phyloP scores from a whole-genome alignment of 2,329 filamentous ascomycete genomes.

The Neurospora sp. region DNA sequence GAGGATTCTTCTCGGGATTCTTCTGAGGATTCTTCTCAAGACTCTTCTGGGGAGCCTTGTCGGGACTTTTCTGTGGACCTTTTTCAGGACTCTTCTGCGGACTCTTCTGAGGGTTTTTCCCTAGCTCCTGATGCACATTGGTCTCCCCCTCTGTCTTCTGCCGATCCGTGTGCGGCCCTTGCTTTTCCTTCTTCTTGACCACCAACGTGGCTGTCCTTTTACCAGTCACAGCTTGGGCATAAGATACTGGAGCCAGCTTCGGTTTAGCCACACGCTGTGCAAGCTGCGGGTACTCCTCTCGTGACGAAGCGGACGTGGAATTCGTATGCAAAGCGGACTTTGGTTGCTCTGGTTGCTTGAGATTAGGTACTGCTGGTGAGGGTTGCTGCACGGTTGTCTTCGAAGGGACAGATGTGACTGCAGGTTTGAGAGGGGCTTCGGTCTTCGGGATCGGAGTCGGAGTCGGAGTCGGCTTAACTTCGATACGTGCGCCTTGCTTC shows the following conservation, averaged over 20 bases:
- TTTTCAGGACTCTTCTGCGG: not conserved
- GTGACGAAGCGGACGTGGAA: not conserved
- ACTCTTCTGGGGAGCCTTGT: not conserved
- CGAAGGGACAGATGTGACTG: not conserved
- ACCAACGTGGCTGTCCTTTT: not conserved
- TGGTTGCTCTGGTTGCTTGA: not conserved
- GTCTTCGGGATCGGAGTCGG: not conserved
- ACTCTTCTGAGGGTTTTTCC: not conserved
- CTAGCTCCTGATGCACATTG: not conserved
- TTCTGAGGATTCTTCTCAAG: not conserved
- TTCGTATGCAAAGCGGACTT: not conserved
- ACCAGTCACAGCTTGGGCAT: conserved; percentile 2
- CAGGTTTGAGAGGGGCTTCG: not conserved
- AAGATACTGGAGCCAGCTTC: not conserved
- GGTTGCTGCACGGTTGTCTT: not conserved
- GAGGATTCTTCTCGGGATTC: not conserved
- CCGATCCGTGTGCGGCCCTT: not conserved
- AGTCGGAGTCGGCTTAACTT: not conserved
- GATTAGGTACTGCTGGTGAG: not conserved
- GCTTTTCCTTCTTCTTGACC: not conserved
- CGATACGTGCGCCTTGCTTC: not conserved
- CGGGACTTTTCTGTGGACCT: not conserved
- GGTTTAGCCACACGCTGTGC: not conserved
- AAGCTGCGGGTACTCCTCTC: not conserved
- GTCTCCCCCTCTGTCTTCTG: not conserved